Base-by-base conservation (phyloP, 192 early-diverging fungal species). In the Nowakowskiella sp. region DNA sequence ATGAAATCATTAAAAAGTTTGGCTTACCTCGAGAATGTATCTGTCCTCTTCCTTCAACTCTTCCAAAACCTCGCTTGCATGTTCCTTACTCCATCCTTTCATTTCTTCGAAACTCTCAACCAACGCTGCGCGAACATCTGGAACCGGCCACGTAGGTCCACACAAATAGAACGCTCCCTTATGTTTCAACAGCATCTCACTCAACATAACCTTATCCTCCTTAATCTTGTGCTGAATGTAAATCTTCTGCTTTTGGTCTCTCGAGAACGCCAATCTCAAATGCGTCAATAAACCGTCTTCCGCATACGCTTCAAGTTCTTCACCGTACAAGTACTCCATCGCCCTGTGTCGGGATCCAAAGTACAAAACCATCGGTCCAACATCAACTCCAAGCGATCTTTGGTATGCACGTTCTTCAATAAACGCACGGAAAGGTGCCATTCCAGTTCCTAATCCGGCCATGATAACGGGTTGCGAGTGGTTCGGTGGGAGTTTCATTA, bases 401-500 rank as follows among this genome's bases (percentile, higher is more conserved):
- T 80, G 79, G 68, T 86, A 80, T 9, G 82, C 82, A 50, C 93
- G 87, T 70, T 94, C 93, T 64, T 97, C 86, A 63, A 97, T 88
- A 50, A 97, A 97, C 0, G 93, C 91, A 45, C 93, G 85, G 85
- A 97, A 97, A 8, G 93, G 93, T 21, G 93, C 93, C 93, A 97
- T 97, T 53, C 93, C 93, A 3, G 93, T 97, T 55, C 93, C 93
- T 24, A 97, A 80, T 56, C 93, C 93, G 27, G 93, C 85, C 91
- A 97, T 94, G 59, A 97, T 87, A 25, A 97, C 87, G 33, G 93
- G 93, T 52, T 87, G 85, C 30, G 62, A 57, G 60, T 85, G 83
- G 19, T 74, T 69, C 24, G 85, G 76, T 46, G 93, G 93, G 51
- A 97, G 68, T 64, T 91, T 93, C 93, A 97, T 97, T 10, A 97